These are phyloP conservation scores for Infundibulicybe gibba DNA, from an alignment of 768 basidiomycete genomes.

Conservation along the genomic window DNA sequence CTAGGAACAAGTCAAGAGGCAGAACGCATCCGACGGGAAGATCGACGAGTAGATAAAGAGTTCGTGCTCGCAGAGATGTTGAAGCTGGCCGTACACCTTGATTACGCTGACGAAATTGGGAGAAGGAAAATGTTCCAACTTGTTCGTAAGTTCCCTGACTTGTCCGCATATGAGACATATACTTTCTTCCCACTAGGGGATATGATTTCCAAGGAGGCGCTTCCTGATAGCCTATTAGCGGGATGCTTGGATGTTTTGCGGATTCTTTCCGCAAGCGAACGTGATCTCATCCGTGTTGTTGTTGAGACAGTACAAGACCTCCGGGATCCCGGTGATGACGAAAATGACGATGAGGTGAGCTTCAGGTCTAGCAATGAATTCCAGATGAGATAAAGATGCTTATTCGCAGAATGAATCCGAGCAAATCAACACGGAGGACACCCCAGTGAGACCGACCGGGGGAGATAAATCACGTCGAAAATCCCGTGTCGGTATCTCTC, in stretches of 20 bases:
- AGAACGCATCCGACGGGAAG: slow-evolving; percentile 38
- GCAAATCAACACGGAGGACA: slow-evolving; percentile 23
- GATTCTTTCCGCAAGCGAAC: slow-evolving; percentile 66
- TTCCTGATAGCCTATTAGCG: slow-evolving; percentile 69
- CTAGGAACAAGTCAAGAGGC: slow-evolving; percentile 23
- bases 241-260: slow-evolving; percentile 82
- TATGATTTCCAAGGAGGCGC: slow-evolving; percentile 70
- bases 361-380: not conserved
- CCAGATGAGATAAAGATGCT: not conserved
- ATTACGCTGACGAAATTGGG: slow-evolving; percentile 92
- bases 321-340: slow-evolving; percentile 45
- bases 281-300: slow-evolving; percentile 83
- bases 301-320: slow-evolving; percentile 87
- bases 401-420: slow-evolving; percentile 13
- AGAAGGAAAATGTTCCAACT: slow-evolving; percentile 84
- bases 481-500: slow-evolving; percentile 41
- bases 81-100: slow-evolving; percentile 71
- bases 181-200: slow-evolving; percentile 42
- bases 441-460: slow-evolving; percentile 16
- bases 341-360: slow-evolving; percentile 31
- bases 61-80: slow-evolving; percentile 82
- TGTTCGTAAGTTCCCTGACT: slow-evolving; percentile 54
- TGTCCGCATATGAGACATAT: slow-evolving; percentile 1
- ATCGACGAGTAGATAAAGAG: slow-evolving; percentile 47
- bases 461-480: slow-evolving; percentile 13